A percentile compares a stretch with the other conserved stretches of the same genome.
These are phyloP conservation scores for Penicillium sp. DNA, from an alignment of 2,329 filamentous ascomycete genomes.

Conservation along the genomic window DNA sequence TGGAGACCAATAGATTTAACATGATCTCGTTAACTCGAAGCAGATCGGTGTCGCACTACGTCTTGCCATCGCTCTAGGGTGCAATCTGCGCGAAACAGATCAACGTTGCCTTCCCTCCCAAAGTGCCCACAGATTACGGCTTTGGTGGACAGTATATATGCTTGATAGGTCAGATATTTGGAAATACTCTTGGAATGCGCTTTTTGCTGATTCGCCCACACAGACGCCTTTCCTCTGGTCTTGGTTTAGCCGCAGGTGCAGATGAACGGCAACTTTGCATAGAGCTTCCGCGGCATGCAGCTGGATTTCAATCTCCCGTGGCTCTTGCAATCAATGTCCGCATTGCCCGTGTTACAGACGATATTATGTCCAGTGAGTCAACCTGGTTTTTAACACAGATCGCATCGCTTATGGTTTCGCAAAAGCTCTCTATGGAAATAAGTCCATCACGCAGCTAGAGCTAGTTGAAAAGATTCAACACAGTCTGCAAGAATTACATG, in stretches of 20 bases:
- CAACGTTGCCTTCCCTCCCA: conserved; percentile 23
- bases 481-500: conserved; percentile 19
- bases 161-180: conserved; percentile 17
- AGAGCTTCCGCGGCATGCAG: conserved; percentile 15
- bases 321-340: conserved; percentile 21
- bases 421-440: conserved; percentile 21
- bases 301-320: conserved; percentile 21
- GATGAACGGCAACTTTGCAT: conserved; percentile 20
- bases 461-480: conserved; percentile 17
- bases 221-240: conserved; percentile 21
- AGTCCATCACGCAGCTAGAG: conserved; percentile 21
- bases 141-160: conserved; percentile 29
- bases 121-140: conserved; percentile 19
- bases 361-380: conserved; percentile 23
- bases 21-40: background rate
- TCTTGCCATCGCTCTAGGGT: conserved; percentile 22
- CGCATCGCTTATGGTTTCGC: background rate
- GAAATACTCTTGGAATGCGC: rapidly evolving
- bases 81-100: conserved; percentile 15
- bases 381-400: background rate
- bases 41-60: conserved; percentile 22
- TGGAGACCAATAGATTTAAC: no score
- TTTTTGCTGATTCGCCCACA: background rate
- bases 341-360: conserved; percentile 23
- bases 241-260: conserved; percentile 20